Percentiles rank a stretch among this genome's conserved stretches.
phyloP scores from a whole-genome alignment of 192 early-diverging fungal genomes.

The Coemansia sp. region DNA sequence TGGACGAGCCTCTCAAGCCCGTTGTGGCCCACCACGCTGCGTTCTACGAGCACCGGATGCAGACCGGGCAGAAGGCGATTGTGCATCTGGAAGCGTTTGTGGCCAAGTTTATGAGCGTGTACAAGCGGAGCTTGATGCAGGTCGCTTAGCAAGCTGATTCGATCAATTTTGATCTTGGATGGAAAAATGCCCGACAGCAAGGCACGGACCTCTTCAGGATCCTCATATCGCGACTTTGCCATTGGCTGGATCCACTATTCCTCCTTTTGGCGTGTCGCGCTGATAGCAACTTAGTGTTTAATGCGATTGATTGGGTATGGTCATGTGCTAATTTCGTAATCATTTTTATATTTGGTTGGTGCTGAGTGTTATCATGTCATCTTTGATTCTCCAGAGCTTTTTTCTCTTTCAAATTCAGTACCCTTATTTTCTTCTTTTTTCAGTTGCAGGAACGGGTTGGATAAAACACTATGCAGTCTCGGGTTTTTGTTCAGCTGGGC shows the following conservation, averaged over 20 bases:
- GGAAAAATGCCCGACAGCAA: neutral
- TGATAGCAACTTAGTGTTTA: too few species aligned
- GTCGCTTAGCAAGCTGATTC: neutral
- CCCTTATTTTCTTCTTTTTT: neutral
- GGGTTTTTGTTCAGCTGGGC: constrained; percentile 37
- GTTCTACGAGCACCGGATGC: constrained; percentile 85
- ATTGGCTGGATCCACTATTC: constrained; percentile 9
- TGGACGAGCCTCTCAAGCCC: constrained; percentile 67
- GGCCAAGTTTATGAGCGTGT: constrained; percentile 86
- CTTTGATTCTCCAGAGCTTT: neutral
- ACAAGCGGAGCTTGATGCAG: constrained; percentile 69
- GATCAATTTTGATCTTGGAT: neutral
- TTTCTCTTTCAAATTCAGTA: neutral
- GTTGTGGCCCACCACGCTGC: constrained; percentile 74
- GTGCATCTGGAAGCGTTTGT: constrained; percentile 95
- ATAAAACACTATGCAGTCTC: constrained; percentile 36
- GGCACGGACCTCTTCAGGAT: neutral
- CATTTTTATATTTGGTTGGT: neutral
- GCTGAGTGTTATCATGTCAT: neutral
- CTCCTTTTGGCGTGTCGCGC: neutral
- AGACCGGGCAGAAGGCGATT: constrained; percentile 83
- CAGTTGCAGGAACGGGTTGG: neutral
- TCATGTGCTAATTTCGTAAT: too few species aligned
- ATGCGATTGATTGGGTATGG: neutral
- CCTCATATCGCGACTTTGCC: neutral